These are phyloP conservation scores for Zymoseptoria passerinii DNA, from an alignment of 2,329 filamentous ascomycete genomes.

Conservation along the genomic window DNA sequence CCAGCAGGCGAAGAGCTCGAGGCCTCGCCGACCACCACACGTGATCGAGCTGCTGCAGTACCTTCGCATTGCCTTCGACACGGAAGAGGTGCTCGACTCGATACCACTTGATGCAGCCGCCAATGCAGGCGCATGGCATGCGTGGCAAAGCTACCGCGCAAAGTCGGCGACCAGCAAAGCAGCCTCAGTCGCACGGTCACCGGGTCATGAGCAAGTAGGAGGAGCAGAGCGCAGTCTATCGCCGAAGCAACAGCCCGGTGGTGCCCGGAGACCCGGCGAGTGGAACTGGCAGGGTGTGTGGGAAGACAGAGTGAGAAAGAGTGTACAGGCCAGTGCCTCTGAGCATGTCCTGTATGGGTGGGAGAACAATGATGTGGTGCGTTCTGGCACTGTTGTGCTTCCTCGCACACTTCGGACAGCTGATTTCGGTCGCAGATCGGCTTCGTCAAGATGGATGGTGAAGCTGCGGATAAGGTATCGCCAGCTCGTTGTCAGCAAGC, in stretches of 20 bases:
- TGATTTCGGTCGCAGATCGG: conserved; percentile 18
- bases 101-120: conserved; percentile 75
- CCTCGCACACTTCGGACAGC: neutral
- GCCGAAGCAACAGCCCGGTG: conserved; percentile 30
- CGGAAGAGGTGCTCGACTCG: conserved; percentile 66
- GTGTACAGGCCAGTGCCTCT: conserved; percentile 66
- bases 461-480: conserved; percentile 15
- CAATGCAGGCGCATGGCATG: conserved; percentile 88
- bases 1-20: neutral
- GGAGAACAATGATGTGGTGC: conserved; percentile 63
- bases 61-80: conserved; percentile 72
- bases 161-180: conserved; percentile 24
- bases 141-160: conserved; percentile 68
- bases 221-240: conserved; percentile 17
- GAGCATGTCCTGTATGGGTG: conserved; percentile 72
- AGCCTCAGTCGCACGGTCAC: conserved; percentile 7
- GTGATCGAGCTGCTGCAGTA: conserved; percentile 62
- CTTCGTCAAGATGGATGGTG: conserved; percentile 24
- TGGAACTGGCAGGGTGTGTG: conserved; percentile 99
- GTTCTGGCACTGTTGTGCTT: conserved; percentile 21
- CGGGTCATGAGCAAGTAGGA: conserved; percentile 7
- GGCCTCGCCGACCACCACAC: conserved; percentile 19
- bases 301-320: conserved; percentile 78
- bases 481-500: conserved; percentile 1
- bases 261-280: conserved; percentile 60